phyloP scores from a whole-genome alignment of 495 filamentous ascomycete species.

The Lindgomyces ingoldianus region DNA sequence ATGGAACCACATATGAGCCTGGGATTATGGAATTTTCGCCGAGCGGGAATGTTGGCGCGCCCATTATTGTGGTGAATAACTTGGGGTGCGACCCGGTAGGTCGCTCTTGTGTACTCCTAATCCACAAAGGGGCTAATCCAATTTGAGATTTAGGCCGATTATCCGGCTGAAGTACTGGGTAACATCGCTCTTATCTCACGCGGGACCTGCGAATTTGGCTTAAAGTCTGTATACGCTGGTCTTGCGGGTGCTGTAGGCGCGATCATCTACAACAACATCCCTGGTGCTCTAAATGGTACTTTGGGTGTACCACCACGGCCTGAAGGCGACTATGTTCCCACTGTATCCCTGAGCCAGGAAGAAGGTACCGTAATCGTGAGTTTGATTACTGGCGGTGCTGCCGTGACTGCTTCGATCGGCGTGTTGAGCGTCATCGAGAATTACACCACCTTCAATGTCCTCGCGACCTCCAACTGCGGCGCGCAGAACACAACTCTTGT shows the following conservation, averaged over 20 bases:
- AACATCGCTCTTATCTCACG: slow-evolving; percentile 64
- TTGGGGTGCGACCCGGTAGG: slow-evolving; percentile 55
- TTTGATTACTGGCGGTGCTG: slow-evolving; percentile 44
- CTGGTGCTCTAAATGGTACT: slow-evolving; percentile 55
- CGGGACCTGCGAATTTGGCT: slow-evolving; percentile 61
- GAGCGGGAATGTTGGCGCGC: slow-evolving; percentile 50
- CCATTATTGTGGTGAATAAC: slow-evolving; percentile 54
- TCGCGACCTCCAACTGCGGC: slow-evolving; percentile 65
- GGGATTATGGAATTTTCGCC: slow-evolving; percentile 52
- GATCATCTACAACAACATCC: slow-evolving; percentile 68
- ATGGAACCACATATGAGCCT: slow-evolving; percentile 39
- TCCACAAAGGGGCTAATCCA: neutral
- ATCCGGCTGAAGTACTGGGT: slow-evolving; percentile 55
- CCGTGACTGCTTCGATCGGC: slow-evolving; percentile 33
- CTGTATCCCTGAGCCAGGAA: slow-evolving; percentile 55
- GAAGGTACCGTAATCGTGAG: slow-evolving; percentile 54
- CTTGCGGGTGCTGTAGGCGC: slow-evolving; percentile 59
- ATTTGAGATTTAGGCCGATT: slow-evolving; percentile 48
- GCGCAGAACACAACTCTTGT: slow-evolving; percentile 64
- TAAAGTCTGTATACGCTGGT: slow-evolving; percentile 62
- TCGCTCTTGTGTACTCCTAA: neutral
- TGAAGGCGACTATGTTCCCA: slow-evolving; percentile 53
- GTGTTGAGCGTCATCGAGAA: slow-evolving; percentile 46
- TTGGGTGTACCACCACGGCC: slow-evolving; percentile 54
- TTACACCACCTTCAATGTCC: slow-evolving; percentile 57